These are phyloP conservation scores for Kodamaea laetipori DNA, from an alignment of 805 yeast genomes.

Conservation along the genomic window DNA sequence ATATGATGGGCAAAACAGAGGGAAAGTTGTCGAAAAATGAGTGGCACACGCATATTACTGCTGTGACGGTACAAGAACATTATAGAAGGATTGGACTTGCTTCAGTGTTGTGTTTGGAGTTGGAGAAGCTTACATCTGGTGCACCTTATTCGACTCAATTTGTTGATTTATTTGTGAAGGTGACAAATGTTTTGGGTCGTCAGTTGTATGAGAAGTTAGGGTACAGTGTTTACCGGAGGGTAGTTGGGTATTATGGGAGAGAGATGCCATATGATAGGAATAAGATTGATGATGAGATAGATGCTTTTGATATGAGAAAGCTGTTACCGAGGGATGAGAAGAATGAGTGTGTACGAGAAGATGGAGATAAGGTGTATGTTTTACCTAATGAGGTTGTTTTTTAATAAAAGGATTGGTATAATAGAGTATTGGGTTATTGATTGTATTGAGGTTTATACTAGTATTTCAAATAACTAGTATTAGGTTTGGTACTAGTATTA, in stretches of 20 bases:
- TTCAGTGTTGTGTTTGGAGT: conserved; percentile 68
- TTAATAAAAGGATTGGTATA: conserved; percentile 24
- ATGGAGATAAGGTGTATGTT: conserved; percentile 63
- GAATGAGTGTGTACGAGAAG: conserved; percentile 52
- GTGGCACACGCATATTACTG: conserved; percentile 97
- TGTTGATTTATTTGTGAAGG: conserved; percentile 88
- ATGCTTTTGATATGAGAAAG: conserved; percentile 88
- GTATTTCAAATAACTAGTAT: too few species aligned
- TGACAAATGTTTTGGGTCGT: conserved; percentile 78
- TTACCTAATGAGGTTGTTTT: conserved; percentile 69
- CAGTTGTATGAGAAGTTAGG: conserved; percentile 85
- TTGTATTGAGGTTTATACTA: background rate
- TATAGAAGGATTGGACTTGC: conserved; percentile 89
- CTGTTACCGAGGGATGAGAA: conserved; percentile 58
- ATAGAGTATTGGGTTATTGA: background rate
- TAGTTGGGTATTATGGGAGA: conserved; percentile 80
- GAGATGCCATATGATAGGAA: conserved; percentile 50
- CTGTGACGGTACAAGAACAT: conserved; percentile 83
- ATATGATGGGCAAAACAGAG: conserved; percentile 96
- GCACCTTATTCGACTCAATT: conserved; percentile 78
- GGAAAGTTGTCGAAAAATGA: conserved; percentile 66
- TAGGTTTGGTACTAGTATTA: too few species aligned
- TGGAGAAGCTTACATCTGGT: conserved; percentile 71
- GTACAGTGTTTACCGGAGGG: conserved; percentile 81
- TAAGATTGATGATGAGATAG: conserved; percentile 62